Conservation (phyloP, 1,284 basidiomycete species). For the Marasmius tenuissimus region DNA sequence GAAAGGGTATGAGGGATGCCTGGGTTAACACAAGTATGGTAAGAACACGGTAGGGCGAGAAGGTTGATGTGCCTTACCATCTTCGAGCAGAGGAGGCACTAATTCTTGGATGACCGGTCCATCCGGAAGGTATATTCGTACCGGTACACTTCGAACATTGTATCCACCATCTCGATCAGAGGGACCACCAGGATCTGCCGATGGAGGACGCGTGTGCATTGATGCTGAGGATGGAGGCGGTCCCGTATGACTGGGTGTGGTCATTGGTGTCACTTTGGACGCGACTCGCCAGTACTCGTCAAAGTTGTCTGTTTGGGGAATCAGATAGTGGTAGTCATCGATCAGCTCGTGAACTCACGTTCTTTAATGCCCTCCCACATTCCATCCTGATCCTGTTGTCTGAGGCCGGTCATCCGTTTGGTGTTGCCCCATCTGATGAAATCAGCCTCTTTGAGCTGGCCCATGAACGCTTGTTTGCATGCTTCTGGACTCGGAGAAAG, state of each 20-base stretch:
- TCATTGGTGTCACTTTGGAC: conserved; percentile 76
- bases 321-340: conserved; percentile 7
- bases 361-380: conserved; percentile 94
- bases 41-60: not conserved
- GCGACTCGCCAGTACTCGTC: conserved; percentile 94
- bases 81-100: conserved; percentile 74
- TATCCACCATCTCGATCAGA: conserved; percentile 76
- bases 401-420: conserved; percentile 84
- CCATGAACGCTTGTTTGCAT: conserved; percentile 91
- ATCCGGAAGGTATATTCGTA: conserved; percentile 89
- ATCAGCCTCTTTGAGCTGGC: conserved; percentile 92
- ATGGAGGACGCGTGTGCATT: conserved; percentile 64
- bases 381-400: conserved; percentile 89
- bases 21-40: conserved; percentile 24
- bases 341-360: conserved; percentile 51
- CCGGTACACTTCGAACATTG: conserved; percentile 82
- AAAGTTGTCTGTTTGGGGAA: conserved; percentile 73
- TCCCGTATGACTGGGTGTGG: conserved; percentile 51
- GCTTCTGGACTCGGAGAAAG: conserved; percentile 76
- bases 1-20: conserved; percentile 61
- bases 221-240: conserved; percentile 51
- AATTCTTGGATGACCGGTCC: conserved; percentile 90
- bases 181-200: conserved; percentile 60
- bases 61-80: conserved; percentile 42
- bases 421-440: conserved; percentile 95